Evolutionary conservation across 305 asterid species (phyloP), one percentile per base, ranked within the genome.

Genomic region (Vinca major): DNA sequence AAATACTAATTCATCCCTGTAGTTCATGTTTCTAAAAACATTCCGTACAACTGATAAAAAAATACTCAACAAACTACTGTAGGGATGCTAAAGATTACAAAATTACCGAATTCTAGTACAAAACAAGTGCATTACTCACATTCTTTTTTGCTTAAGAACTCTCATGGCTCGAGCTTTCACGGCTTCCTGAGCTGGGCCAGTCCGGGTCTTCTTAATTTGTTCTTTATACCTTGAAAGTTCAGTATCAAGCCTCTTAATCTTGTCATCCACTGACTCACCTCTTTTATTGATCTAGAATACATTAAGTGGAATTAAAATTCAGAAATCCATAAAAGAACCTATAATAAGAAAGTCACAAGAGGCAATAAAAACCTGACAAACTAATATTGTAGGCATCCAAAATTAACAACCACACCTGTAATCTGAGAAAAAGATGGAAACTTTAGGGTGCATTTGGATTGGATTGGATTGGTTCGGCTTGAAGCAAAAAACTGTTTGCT

Each of bases 81-180:
- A 14, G 2, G 7, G 62, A 56, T 41, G n/a, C n/a, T 7, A 10
- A 26, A 56, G 19, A 50, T 50, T 50, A 6, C 20, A 14, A 50
- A 50, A 14, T 14, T 3, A n/a, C n/a, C 7, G 0, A 4, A 52
- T 52, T 52, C 0, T 20, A 55, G 7, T 3, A n/a, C 40, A 21
- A 11, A 55, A 55, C 40, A 55, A 21, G 39, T 10, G 0, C 11
- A 65, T 39, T 63, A 72, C 96, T 77, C 77, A 93, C 98, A 90
- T 90, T 75, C 82, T 83, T 78, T 87, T 92, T 74, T 92, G 98
- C 87, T 90, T 92, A 66, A 92, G 94, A 82, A 92, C 83, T 84
- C 97, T 85, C 98, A 87, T 93, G 55, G 98, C 98, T 78, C 98
- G 89, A 78, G 95, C 94, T 82, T 93, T 93, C 54, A 93, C 87